A percentile compares a stretch with the other conserved stretches of the same genome.
Conservation (phyloP, 768 basidiomycete species). For the Mycena galopus region DNA sequence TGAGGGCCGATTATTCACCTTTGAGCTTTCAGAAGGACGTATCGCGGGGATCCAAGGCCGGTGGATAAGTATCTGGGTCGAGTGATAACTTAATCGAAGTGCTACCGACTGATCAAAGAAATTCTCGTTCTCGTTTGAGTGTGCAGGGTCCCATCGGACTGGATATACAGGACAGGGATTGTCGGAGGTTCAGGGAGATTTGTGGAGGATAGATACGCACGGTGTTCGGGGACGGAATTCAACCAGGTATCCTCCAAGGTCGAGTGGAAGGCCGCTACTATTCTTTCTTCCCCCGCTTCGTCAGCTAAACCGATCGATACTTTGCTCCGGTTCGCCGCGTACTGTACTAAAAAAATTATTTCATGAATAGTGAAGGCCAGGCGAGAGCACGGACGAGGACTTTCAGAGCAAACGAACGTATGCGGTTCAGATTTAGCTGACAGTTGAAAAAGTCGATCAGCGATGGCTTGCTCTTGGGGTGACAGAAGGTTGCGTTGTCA, state of each 20-base stretch:
- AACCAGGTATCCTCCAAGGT: constrained; percentile 70
- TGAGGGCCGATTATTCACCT: no score
- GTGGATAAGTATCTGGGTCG: constrained; percentile 67
- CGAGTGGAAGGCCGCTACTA: constrained; percentile 44
- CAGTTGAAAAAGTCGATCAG: constrained; percentile 51
- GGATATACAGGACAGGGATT: constrained; percentile 23
- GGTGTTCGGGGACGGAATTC: constrained; percentile 59
- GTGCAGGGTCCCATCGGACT: constrained; percentile 63
- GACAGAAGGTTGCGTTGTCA: constrained; percentile 6
- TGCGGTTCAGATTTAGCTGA: constrained; percentile 29
- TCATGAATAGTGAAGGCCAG: neutral
- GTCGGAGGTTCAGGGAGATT: no score
- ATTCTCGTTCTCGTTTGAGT: constrained; percentile 48
- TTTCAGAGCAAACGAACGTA: constrained; percentile 22
- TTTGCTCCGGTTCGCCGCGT: constrained; percentile 24
- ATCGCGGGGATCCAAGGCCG: constrained; percentile 72
- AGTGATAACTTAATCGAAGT: constrained; percentile 63
- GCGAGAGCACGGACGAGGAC: constrained; percentile 4
- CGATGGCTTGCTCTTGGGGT: constrained; percentile 27
- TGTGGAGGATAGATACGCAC: constrained; percentile 40
- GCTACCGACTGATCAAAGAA: constrained; percentile 45
- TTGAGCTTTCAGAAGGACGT: no score
- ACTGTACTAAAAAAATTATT: constrained; percentile 8
- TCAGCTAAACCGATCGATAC: constrained; percentile 5
- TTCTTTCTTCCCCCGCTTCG: constrained; percentile 23